Evolutionary conservation across 306 rosid species (phyloP), one percentile per base, ranked within the genome.

Genomic region (Alnus rubra): DNA sequence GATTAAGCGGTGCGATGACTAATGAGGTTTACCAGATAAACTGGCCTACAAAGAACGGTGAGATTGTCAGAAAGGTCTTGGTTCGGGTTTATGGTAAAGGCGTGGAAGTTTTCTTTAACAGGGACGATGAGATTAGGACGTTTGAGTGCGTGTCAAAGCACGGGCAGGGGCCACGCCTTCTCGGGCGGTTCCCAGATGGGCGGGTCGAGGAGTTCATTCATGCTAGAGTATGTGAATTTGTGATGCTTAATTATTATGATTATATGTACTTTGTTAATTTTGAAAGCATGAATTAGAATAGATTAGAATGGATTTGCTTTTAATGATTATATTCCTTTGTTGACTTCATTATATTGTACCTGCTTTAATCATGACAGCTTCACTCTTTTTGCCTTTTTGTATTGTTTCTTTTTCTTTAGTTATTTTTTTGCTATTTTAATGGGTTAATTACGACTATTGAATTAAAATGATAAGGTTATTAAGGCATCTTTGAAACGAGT

Each of bases 141-240:
- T 95, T 95, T 51, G 94, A 95, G 83, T 88, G 84, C 81, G 58
- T 95, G 31, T 91, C 99, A 15, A 76, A 77, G 73, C 94, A 89
- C 4, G 97, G 99, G 14, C 94, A 91, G 30, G 99, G 99, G 8
- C 99, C 99, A 0, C 92, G 94, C 44, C 99, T 95, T 78, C 97
- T 95, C 14, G 99, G 91, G 4, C 85, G 85, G 11, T 95, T 95
- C 76, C 31, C 90, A 3, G 60, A 83, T 4, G 99, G 99, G 23
- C 78, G 99, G 39, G 88, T 95, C 1, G 99, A 95, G 49, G 99
- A 95, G 87, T 95, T 95, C 78, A 95, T 95, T 77, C 97, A 91
- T 80, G 99, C 99, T 53, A 88, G 90, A 76, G 99, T 95, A 89
- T 68, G 93, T 84, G 8, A 56, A 18, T 51, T 18, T 75, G 52